Conservation (phyloP, 2,329 filamentous ascomycete genomes). For the Boeremia exigua region DNA sequence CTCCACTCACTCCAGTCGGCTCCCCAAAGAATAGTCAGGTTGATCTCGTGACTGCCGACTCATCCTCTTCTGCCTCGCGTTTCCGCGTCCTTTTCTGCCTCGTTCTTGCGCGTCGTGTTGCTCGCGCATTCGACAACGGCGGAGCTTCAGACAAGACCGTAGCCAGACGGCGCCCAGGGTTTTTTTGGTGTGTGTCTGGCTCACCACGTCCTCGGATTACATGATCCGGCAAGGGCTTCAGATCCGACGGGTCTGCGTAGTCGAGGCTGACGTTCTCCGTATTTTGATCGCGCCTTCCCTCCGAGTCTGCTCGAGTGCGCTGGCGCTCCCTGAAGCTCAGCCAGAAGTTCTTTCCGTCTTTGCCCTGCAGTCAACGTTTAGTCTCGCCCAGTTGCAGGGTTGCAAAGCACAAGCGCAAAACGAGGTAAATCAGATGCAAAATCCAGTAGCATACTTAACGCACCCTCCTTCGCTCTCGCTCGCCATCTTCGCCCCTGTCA, state of each 20-base stretch:
- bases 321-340: background rate
- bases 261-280: too few species aligned
- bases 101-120: background rate
- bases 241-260: background rate
- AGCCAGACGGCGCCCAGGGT: background rate
- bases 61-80: background rate
- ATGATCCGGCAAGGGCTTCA: background rate
- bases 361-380: background rate
- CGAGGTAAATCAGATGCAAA: background rate
- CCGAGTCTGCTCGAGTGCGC: background rate
- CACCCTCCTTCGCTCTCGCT: conserved; percentile 34
- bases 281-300: too few species aligned
- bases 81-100: background rate
- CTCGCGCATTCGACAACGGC: background rate
- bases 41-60: background rate
- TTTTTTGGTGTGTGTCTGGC: background rate
- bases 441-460: conserved; percentile 38
- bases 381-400: background rate
- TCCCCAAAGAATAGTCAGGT: background rate
- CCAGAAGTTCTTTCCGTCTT: background rate
- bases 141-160: background rate
- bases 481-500: conserved; percentile 22
- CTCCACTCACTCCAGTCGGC: background rate
- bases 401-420: background rate
- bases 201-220: background rate